phyloP scores from a whole-genome alignment of 192 early-diverging fungal species.

The Coemansia sp. region DNA sequence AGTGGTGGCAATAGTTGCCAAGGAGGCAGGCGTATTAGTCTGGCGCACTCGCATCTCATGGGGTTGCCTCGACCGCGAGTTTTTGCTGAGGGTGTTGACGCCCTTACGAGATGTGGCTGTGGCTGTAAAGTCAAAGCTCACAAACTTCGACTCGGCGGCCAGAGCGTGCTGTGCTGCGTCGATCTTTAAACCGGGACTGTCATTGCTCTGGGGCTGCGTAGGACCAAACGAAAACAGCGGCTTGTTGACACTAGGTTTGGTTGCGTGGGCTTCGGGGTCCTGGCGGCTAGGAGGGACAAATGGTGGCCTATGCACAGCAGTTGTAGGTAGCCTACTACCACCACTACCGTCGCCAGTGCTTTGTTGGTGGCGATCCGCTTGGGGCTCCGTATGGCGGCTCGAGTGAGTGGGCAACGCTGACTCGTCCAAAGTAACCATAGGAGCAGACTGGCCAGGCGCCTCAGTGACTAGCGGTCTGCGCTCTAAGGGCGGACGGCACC shows the following conservation, averaged over 20 bases:
- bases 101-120: conserved; percentile 14
- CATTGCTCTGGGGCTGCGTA: not conserved
- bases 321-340: not conserved
- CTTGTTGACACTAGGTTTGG: not conserved
- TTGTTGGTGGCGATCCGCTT: not conserved
- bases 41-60: not conserved
- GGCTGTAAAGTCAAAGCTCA: conserved; percentile 8
- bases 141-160: not conserved
- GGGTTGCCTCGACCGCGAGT: conserved; percentile 11
- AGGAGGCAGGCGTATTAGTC: not conserved
- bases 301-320: not conserved
- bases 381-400: not conserved
- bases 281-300: not conserved
- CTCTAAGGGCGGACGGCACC: not conserved
- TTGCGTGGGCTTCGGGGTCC: not conserved
- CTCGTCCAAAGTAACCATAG: not conserved
- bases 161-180: not conserved
- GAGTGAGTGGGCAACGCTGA: not conserved
- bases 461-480: not conserved
- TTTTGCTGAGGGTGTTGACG: conserved; percentile 23
- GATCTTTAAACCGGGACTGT: not conserved
- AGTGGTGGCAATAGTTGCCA: not conserved
- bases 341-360: not conserved
- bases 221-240: not conserved
- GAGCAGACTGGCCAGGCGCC: not conserved